These are phyloP conservation scores for Backusella circina DNA, from an alignment of 192 early-diverging fungal genomes.

Conservation along the genomic window DNA sequence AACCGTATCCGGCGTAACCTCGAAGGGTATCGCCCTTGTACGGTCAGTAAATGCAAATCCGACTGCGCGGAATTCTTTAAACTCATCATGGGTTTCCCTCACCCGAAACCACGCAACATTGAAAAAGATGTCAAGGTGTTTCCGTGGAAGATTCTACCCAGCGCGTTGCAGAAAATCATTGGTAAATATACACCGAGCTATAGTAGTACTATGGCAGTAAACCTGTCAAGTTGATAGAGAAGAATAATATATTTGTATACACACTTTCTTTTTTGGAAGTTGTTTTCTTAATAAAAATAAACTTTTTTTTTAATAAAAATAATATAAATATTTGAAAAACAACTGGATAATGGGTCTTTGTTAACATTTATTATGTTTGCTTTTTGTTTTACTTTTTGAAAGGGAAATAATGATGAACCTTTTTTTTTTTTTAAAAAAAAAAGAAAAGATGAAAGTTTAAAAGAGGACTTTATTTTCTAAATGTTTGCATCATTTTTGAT, in stretches of 20 bases:
- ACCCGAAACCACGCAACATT: constrained; percentile 82
- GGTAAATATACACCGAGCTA: constrained; percentile 66
- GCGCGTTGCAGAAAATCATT: constrained; percentile 76
- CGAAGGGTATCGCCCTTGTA: constrained; percentile 75
- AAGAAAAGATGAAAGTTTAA: background rate
- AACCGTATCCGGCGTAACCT: constrained; percentile 85
- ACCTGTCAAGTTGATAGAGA: background rate
- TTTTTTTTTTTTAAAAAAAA: background rate
- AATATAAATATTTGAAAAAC: background rate
- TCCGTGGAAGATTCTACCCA: constrained; percentile 67
- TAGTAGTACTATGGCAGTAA: constrained; percentile 31
- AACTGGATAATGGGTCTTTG: background rate
- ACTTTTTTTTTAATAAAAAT: background rate
- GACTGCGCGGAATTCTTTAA: constrained; percentile 80
- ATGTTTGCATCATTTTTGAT: too few species aligned
- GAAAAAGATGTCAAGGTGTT: constrained; percentile 90
- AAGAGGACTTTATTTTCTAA: background rate
- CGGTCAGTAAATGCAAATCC: constrained; percentile 72
- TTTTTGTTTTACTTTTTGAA: background rate
- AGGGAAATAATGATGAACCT: background rate
- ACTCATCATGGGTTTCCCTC: constrained; percentile 78
- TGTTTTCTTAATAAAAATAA: background rate
- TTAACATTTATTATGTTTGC: background rate
- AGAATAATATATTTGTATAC: background rate
- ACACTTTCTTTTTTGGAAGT: background rate